These are phyloP conservation scores for Termitomyces sp. DNA, from an alignment of 1,284 basidiomycete genomes.

Conservation along the genomic window DNA sequence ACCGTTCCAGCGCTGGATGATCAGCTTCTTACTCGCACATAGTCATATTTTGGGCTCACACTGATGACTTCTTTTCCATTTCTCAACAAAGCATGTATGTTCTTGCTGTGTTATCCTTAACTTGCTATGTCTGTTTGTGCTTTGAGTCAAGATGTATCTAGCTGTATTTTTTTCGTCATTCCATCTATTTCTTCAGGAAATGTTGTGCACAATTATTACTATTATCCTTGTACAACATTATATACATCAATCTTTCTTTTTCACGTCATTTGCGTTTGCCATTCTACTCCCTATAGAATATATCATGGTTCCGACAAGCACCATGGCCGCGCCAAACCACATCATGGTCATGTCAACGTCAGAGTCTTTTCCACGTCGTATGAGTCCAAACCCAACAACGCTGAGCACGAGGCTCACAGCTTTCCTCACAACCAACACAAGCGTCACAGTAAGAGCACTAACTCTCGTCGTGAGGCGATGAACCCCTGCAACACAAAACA, in stretches of 20 bases:
- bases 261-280: slow-evolving; percentile 21
- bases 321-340: slow-evolving; percentile 64
- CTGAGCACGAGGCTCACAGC: slow-evolving; percentile 80
- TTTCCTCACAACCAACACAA: slow-evolving; percentile 87
- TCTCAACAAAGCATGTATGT: slow-evolving; percentile 7
- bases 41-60: neutral
- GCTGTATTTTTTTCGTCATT: neutral
- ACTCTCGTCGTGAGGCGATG: slow-evolving; percentile 80
- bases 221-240: neutral
- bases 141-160: neutral
- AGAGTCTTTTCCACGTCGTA: slow-evolving; percentile 23
- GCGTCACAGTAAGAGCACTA: slow-evolving; percentile 78
- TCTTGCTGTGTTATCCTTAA: neutral
- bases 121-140: neutral
- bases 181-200: too few relatives aligned
- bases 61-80: neutral
- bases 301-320: slow-evolving; percentile 68
- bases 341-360: slow-evolving; percentile 39
- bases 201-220: too few relatives aligned
- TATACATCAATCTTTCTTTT: slow-evolving; percentile 11
- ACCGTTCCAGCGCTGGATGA: slow-evolving; percentile 3
- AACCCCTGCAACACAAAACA: slow-evolving; percentile 88
- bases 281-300: slow-evolving; percentile 50
- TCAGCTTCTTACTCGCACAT: neutral
- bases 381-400: slow-evolving; percentile 38